These are phyloP conservation scores for Solanum ossicruentum DNA, from an alignment of 257 asterid species.

Conservation along the genomic window DNA sequence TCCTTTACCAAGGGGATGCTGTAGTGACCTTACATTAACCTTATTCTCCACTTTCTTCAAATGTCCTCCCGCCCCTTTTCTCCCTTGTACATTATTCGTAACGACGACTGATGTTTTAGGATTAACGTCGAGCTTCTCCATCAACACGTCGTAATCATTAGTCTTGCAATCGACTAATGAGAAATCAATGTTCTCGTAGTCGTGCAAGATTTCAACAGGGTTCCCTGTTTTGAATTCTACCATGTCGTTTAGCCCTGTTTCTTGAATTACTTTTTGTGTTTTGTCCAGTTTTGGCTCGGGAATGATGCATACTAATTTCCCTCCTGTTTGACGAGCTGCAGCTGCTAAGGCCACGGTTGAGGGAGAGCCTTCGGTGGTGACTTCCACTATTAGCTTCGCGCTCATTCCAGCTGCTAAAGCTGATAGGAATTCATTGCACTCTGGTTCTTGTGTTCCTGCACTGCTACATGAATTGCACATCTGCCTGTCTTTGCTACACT, in stretches of 20 bases:
- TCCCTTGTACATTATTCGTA: slow-evolving; percentile 43
- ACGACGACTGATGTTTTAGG: slow-evolving; percentile 47
- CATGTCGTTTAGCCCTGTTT: slow-evolving; percentile 36
- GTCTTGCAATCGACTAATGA: slow-evolving; percentile 40
- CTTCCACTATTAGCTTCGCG: background rate
- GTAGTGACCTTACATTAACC: slow-evolving; percentile 36
- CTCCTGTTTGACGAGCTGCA: background rate
- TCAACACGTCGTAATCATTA: slow-evolving; percentile 17
- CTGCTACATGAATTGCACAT: slow-evolving; percentile 11
- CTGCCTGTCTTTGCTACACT: slow-evolving; percentile 27
- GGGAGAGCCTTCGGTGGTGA: background rate
- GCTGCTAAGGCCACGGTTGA: slow-evolving; percentile 1
- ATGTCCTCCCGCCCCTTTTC: slow-evolving; percentile 28
- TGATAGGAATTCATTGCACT: background rate
- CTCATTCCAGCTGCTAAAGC: slow-evolving; percentile 1
- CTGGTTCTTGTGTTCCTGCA: background rate
- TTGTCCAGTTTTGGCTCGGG: slow-evolving; percentile 23
- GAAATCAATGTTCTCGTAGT: slow-evolving; percentile 47
- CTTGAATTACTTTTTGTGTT: slow-evolving; percentile 37
- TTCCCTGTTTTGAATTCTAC: slow-evolving; percentile 52
- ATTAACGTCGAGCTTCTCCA: slow-evolving; percentile 34
- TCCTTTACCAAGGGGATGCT: slow-evolving; percentile 46
- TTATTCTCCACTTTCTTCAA: slow-evolving; percentile 32
- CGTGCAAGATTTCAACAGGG: slow-evolving; percentile 31
- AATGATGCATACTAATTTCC: slow-evolving; percentile 13